A percentile compares a stretch with the other conserved stretches of the same genome.
Evolutionary conservation across 1,284 basidiomycete genomes (phyloP).

Genomic region (Xanthoconium separans): DNA sequence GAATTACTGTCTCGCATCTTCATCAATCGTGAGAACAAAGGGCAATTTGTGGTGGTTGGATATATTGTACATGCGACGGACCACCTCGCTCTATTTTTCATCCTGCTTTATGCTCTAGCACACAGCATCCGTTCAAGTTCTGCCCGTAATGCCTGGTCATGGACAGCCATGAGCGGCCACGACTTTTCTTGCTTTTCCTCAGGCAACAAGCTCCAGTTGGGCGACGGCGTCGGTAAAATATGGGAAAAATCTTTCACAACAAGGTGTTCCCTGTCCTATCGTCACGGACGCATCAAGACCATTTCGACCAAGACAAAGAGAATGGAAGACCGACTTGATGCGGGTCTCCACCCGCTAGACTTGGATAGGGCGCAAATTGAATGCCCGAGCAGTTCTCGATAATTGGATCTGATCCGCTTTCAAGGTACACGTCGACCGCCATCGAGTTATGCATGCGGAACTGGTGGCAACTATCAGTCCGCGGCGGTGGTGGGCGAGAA

Average conservation of each 20-base stretch:
- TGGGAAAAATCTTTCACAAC: constrained; percentile 81
- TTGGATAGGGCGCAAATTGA: constrained; percentile 60
- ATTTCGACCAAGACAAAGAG: not conserved
- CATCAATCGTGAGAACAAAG: not conserved
- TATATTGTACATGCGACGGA: too few relatives aligned
- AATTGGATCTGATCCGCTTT: constrained; percentile 66
- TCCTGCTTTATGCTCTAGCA: too few relatives aligned
- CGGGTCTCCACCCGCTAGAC: constrained; percentile 14
- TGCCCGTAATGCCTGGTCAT: constrained; percentile 11
- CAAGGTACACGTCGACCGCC: constrained; percentile 59
- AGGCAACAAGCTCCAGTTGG: constrained; percentile 58
- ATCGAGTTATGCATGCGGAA: constrained; percentile 78
- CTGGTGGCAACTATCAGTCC: constrained; percentile 38
- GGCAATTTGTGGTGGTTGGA: not conserved
- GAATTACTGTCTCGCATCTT: not conserved
- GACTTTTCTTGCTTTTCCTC: constrained; percentile 16
- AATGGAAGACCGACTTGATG: constrained; percentile 19
- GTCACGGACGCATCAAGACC: not conserved
- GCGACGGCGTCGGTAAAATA: constrained; percentile 64
- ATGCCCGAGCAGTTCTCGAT: constrained; percentile 70
- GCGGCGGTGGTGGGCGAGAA: not conserved
- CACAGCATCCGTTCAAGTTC: constrained; percentile 22
- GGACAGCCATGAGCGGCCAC: constrained; percentile 26
- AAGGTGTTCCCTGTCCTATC: constrained; percentile 28
- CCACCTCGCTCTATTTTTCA: too few relatives aligned